phyloP scores from a whole-genome alignment of 2,329 filamentous ascomycete species.

The Colletotrichum sp. region DNA sequence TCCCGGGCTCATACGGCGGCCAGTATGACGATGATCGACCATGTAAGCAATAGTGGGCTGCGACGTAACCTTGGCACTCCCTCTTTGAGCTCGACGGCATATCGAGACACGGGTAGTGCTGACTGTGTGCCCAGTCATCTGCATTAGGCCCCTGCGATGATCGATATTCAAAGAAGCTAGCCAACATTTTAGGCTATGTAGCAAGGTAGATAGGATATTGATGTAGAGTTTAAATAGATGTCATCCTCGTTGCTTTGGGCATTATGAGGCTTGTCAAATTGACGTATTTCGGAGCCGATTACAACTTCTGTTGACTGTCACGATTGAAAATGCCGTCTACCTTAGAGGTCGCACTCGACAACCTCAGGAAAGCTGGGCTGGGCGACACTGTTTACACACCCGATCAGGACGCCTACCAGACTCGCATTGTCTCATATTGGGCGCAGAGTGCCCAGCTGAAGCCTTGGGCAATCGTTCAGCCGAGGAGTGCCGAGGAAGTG shows the following conservation, averaged over 20 bases:
- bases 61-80: neutral
- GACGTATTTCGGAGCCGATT: neutral
- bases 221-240: too few species aligned
- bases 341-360: neutral
- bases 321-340: neutral
- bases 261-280: accelerated
- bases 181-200: neutral
- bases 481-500: constrained; percentile 24
- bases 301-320: neutral
- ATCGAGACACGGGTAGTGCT: neutral
- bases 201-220: neutral
- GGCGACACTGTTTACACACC: neutral
- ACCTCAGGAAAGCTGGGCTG: neutral
- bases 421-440: neutral
- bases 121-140: neutral
- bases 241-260: neutral
- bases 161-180: neutral
- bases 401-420: neutral
- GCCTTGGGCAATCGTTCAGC: constrained; percentile 29
- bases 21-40: neutral
- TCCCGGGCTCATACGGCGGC: accelerated
- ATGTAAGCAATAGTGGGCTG: neutral
- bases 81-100: neutral
- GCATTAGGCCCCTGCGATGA: neutral
- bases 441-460: neutral